Conservation (phyloP, 1,284 basidiomycete genomes). For the Phlebopus sp. region DNA sequence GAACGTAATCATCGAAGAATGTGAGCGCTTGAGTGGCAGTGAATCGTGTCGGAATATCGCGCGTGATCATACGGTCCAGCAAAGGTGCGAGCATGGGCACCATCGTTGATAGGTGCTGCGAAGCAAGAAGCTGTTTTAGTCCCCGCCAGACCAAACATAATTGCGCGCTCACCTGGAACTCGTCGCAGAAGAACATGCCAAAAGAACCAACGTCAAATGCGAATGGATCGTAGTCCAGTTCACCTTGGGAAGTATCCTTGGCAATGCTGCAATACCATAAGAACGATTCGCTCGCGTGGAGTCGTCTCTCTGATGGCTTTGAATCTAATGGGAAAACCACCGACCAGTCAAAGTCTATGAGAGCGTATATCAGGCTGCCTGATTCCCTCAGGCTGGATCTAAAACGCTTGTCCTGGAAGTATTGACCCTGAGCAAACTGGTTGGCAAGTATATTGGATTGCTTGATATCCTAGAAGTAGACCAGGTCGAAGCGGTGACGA, state of each 20-base stretch:
- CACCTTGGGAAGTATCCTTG: constrained; percentile 23
- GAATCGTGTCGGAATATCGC: constrained; percentile 20
- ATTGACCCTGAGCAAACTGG: not conserved
- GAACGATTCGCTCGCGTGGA: constrained; percentile 10
- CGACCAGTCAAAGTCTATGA: constrained; percentile 20
- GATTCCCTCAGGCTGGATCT: not conserved
- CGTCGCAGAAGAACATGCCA: constrained; percentile 14
- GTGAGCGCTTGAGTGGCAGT: constrained; percentile 25
- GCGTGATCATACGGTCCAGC: constrained; percentile 26
- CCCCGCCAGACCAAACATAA: not conserved
- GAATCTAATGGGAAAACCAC: constrained; percentile 13
- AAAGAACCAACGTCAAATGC: constrained; percentile 25
- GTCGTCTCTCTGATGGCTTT: not conserved
- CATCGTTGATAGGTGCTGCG: constrained; percentile 15
- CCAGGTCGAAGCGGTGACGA: no score
- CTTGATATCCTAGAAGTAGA: not conserved
- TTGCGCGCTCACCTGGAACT: constrained; percentile 5
- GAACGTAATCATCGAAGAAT: constrained; percentile 19
- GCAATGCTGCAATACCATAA: constrained; percentile 10
- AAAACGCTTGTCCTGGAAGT: not conserved
- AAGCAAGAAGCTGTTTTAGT: not conserved
- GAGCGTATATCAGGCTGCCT: not conserved
- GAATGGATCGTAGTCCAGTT: constrained; percentile 32
- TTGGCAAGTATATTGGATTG: not conserved
- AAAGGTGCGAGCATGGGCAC: constrained; percentile 27